Evolutionary conservation across 306 rosid genomes (phyloP), one percentile per base, ranked within the genome.

Genomic region (Malus fusca): DNA sequence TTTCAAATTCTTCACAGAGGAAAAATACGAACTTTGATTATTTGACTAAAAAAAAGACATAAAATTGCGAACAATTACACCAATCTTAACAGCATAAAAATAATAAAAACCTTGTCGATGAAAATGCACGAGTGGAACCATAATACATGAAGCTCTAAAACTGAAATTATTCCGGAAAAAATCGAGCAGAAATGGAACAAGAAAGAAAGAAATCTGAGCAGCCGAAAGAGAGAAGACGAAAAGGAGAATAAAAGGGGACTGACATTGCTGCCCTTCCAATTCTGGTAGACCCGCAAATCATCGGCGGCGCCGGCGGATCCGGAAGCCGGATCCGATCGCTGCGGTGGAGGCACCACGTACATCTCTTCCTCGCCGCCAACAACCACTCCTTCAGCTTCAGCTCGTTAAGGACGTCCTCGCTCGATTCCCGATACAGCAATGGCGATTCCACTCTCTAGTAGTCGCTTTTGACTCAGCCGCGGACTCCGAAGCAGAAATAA

Each of bases 201-300:
- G 28, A 69, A 58, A 19, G 26, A 28, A 48, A 66, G 35, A 35
- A 8, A 19, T 33, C 6, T 2, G 8, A 63, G 33, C 42, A 28
- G 22, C 11, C 33, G 18, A 51, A 23, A 5, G 17, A 22, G 55
- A 62, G 71, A 11, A 64, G 33, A 66, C 68, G 21, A 62, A 52
- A 69, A 84, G 21, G 66, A 33, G n/a, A 68, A 33, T 40, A 35
- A 55, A 55, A 23, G 13, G 12, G 63, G 75, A 77, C 92, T 81
- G 59, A 95, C 99, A 92, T 95, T 95, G 83, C 96, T 95, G 61
- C 99, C 99, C 79, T 92, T 92, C 99, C 99, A 95, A 15, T 88
- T 81, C 82, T 95, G 96, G 77, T 85, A 95, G 71, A 90, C 97
- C 80, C 84, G 90, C 46, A 85, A 85, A 87, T 92, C 97, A 64